These are phyloP conservation scores for Termitomyces sp. DNA, from an alignment of 768 basidiomycete species.

Conservation along the genomic window DNA sequence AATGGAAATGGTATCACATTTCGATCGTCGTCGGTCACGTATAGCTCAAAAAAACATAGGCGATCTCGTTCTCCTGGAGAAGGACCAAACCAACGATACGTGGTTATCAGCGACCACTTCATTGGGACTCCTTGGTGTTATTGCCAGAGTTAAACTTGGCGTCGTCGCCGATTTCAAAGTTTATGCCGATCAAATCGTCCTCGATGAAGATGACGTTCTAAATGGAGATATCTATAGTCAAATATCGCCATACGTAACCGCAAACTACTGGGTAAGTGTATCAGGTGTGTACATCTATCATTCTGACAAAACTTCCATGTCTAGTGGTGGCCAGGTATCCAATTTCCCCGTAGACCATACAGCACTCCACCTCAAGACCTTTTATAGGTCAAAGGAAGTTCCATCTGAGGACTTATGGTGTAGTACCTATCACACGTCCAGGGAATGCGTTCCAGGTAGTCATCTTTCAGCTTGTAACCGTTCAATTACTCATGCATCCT, in stretches of 20 bases:
- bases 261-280: slow-evolving; percentile 29
- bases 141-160: slow-evolving; percentile 25
- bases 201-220: slow-evolving; percentile 25
- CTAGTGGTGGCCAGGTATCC: slow-evolving; percentile 30
- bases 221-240: slow-evolving; percentile 25
- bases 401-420: slow-evolving; percentile 29
- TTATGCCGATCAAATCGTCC: slow-evolving; percentile 26
- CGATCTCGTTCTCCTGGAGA: slow-evolving; percentile 27
- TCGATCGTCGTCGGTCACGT: not conserved
- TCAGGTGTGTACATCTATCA: not conserved
- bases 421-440: slow-evolving; percentile 18
- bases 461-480: not conserved
- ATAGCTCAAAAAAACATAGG: slow-evolving; percentile 14
- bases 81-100: slow-evolving; percentile 23
- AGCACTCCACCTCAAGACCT: not conserved
- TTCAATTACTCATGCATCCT: not conserved
- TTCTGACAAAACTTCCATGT: not conserved
- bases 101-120: slow-evolving; percentile 33
- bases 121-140: slow-evolving; percentile 29
- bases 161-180: slow-evolving; percentile 31
- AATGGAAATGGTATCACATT: slow-evolving; percentile 23
- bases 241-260: slow-evolving; percentile 31
- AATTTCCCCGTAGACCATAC: not conserved
- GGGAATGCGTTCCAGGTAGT: slow-evolving; percentile 30
- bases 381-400: slow-evolving; percentile 27